Base-by-base conservation (phyloP, 1,139 yeast genomes). In the Pichia sp. region DNA sequence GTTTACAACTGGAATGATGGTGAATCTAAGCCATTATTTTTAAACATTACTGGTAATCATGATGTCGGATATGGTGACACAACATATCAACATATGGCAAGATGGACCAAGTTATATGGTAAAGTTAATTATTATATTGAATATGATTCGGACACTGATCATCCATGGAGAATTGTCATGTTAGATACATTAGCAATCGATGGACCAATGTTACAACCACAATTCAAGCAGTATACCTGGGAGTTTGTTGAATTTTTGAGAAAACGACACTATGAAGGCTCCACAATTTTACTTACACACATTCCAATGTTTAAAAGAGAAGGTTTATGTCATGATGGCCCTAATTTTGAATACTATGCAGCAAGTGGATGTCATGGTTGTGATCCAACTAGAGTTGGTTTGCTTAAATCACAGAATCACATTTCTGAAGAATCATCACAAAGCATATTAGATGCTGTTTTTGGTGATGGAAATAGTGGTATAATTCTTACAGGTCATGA, bases 21-120 rank as follows among this genome's bases (percentile, higher is more conserved):
- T 58, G 45, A 45, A 4, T 64, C 65, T 30, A 72, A 67, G 35
- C 85, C 88, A 1, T 67, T 83, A 42, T 78, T 89, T 60, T 75
- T 88, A 51, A 90, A 92, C 61, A 71, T 92, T 39, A 83, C 96
- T 0, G 98, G 98, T 2, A 94, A 92, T 63, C 98, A 92, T 63
- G 98, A 92, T 64, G 81, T 92, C 49, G 98, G 98, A 0, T 92
- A 92, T 63, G 97, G 97, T 0, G 98, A 94, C 67, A 88, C 95
- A 42, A 88, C 96, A 0, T 80, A 83, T 72, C 96, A 87, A 60
- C 95, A 95, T 59, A 78, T 89, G 80, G 79, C 87, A 0, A 72
- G 98, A 53, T 94, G 80, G 68, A 76, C 74, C 47, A 68, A 69
- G 27, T 69, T 83, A 30, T 90, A 85, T 67, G 98, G 98, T 18